Base-by-base conservation (phyloP, 164 flowering plant species). In the Vitis rotundifolia region DNA sequence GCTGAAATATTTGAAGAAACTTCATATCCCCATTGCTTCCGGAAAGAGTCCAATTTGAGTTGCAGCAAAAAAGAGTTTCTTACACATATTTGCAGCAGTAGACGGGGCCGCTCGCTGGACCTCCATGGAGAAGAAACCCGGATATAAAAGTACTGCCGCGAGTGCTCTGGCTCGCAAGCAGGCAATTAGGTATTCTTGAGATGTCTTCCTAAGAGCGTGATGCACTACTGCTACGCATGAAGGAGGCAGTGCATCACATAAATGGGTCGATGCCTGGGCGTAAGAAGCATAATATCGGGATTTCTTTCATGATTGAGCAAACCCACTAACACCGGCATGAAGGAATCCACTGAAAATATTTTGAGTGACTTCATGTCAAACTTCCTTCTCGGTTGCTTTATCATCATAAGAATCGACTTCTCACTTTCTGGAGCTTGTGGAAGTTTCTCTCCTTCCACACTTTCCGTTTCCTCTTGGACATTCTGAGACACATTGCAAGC, bases 101-200 rank as follows among this genome's bases (percentile, higher is more conserved):
- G 98, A 86, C 51, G 93, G 69, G 69, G 99, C 99, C 47, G 93
- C 98, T 68, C 99, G 84, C 95, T 96, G 99, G 37, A 96, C 99
- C 61, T 94, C 99, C 0, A 97, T 96, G n/a, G 99, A 91, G 82
- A 96, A 96, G 84, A 96, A 96, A 83, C 93, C 99, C 50, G 93
- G 84, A 81, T 90, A 96, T 0, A 97, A 92, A 63, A 96, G 89
- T 76, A 93, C 99, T 5, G 98, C 99, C 97, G 93, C 93, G 22
- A 96, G 91, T 28, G 99, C 99, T 67, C 99, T 98, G 26, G 94
- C 98, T 59, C 98, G 86, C 78, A 96, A 79, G 73, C 99, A 96
- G n/a, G 97, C 99, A 73, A 98, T 96, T n/a, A 98, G 99, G 68
- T 96, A 98, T 76, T 93, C 99, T 77, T 89, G 97, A 22, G 99